Evolutionary conservation across 352 stramenopile genomes (phyloP), one percentile per base, ranked within the genome.

Genomic region (Saprolegnia diclina): DNA sequence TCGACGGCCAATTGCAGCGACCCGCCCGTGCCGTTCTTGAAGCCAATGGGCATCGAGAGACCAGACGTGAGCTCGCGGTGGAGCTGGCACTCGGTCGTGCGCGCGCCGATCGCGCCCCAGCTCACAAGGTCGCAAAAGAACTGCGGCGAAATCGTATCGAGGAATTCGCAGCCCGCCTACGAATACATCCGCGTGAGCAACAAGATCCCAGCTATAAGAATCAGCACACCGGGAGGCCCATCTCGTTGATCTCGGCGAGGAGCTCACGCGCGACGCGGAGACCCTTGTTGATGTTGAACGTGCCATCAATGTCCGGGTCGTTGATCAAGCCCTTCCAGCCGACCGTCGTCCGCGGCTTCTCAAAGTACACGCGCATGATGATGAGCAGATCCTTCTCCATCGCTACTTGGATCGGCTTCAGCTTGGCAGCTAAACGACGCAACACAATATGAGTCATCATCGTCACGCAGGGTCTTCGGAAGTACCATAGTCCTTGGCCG

Each of bases 201-300:
- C 5, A 35, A 35, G 29, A 35, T 5, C 29, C 5, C 29, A 35
- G 29, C 2, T 35, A 5, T 35, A 35, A 48, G 24, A 48, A 14
- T 35, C 65, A 64, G 26, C 54, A 22, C 67, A 74, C 69, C 22
- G 86, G 88, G 29, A 96, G 76, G 14, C 87, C 85, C 32, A 96
- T 78, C 73, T 90, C 84, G 71, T 96, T 96, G 72, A 96, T 92
- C 19, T 87, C 77, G 42, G 84, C 81, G 19, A 96, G 77, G 19
- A 96, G 76, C 71, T 95, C 78, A 59, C 88, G 87, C 0, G 86
- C 88, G 10, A 94, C 77, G 29, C 84, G 84, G 11, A 96, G 77
- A 1, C 87, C 88, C 77, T 96, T 94, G 82, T 95, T 96, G 76
- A 96, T 96, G 75, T 95, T 94, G 76, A 95, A 96, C 37, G 86